Evolutionary conservation across 2,329 filamentous ascomycete species (phyloP), one percentile per base, ranked within the genome.

Genomic region (Ilyonectria sp.): DNA sequence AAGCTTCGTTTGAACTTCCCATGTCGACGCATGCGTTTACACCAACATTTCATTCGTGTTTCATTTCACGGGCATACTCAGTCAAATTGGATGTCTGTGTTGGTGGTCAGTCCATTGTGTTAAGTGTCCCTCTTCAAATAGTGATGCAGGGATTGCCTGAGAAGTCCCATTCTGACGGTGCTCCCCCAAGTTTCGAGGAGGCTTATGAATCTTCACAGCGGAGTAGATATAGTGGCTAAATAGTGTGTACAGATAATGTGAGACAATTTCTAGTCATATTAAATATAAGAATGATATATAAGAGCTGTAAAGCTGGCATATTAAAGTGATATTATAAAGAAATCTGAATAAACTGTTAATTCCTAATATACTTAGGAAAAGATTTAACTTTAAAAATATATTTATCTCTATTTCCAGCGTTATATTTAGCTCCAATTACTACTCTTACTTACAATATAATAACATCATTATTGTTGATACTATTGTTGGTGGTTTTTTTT

Each of bases 21-120:
- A 11, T 35, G 11, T 35, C 10, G 21, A 35, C 10, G 13, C n/a
- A 33, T n/a, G 21, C 10, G 6, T 53, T 53, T 6, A 35, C 33
- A 7, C 50, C 50, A 35, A 53, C 50, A 1, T 53, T 53, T 9
- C 50, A 53, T 8, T 53, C n/a, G 1, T 33, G 29, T 19, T 35
- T 31, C 10, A 37, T 53, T 19, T 53, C 50, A 35, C 50, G 50
- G n/a, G 31, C n/a, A 15, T 53, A 53, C 13, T 53, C 29, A 23
- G 29, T 37, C 8, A 10, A 53, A 8, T 23, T 53, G 6, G 33
- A 53, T 13, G 7, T 53, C 2, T 2, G 8, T 53, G 50, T 53
- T 53, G 50, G 50, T 2, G 10, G 31, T 15, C 50, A 37, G 10
- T 21, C 29, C 4, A 11, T 53, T 13, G 50, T 19, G 11, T 37